Conservation (phyloP, 495 filamentous ascomycete genomes). For the Aspergillus avenaceus region DNA sequence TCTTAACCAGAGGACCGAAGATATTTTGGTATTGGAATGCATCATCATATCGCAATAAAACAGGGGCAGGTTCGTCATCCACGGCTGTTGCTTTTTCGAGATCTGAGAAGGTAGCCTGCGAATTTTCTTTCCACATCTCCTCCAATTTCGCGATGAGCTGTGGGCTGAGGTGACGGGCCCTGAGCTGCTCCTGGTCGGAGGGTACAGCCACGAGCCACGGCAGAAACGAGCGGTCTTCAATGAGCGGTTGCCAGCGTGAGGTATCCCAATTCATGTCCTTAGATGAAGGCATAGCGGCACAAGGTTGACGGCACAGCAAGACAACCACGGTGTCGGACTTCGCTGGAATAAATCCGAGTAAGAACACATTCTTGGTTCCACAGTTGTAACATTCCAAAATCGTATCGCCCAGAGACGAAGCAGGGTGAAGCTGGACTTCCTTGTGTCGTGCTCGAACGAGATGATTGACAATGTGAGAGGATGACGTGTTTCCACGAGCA, state of each 20-base stretch:
- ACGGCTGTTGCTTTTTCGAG: slow-evolving; percentile 89
- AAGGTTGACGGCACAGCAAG: slow-evolving; percentile 92
- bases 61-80: slow-evolving; percentile 92
- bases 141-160: slow-evolving; percentile 96
- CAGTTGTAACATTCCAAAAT: slow-evolving; percentile 99
- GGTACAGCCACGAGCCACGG: slow-evolving; percentile 89
- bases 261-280: slow-evolving; percentile 99
- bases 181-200: slow-evolving; percentile 91
- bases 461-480: slow-evolving; percentile 97
- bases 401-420: slow-evolving; percentile 93
- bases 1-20: slow-evolving; percentile 96
- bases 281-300: slow-evolving; percentile 88
- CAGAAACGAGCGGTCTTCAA: slow-evolving; percentile 94
- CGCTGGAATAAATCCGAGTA: slow-evolving; percentile 99
- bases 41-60: slow-evolving; percentile 93
- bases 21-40: slow-evolving; percentile 99
- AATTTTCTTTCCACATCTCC: slow-evolving; percentile 98
- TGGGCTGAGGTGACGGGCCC: slow-evolving; percentile 87
- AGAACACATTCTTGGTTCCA: slow-evolving; percentile 97
- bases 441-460: slow-evolving; percentile 96
- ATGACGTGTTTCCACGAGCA: slow-evolving; percentile 91
- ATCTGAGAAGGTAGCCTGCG: slow-evolving; percentile 83
- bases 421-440: slow-evolving; percentile 95
- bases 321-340: slow-evolving; percentile 99
- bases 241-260: slow-evolving; percentile 94